Evolutionary conservation across 176 grass and related monocot species (phyloP).

Genomic region (Carex littledalei): DNA sequence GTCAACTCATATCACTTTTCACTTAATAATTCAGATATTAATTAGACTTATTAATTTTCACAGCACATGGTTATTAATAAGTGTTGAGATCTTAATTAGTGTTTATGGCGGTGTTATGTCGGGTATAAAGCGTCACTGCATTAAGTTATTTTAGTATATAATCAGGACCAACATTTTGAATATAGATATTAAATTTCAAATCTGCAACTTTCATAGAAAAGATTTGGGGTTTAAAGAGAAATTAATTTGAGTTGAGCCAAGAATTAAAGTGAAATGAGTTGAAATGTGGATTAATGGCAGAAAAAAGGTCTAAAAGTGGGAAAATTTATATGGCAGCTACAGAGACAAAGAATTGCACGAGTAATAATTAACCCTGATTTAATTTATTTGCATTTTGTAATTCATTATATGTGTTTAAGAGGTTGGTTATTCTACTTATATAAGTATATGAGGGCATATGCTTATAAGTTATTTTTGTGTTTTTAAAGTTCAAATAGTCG

Average conservation of each 20-base stretch:
- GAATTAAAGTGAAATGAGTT: background rate
- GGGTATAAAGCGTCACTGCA: no score
- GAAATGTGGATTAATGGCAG: slow-evolving; percentile 10
- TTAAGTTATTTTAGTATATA: no score
- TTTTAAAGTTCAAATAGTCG: no score
- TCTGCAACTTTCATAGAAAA: no score
- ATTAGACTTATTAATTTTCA: background rate
- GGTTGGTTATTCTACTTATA: no score
- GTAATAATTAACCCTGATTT: background rate
- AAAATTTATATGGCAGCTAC: background rate
- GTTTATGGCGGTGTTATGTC: no score
- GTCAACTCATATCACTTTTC: background rate
- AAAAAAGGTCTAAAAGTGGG: slow-evolving; percentile 1
- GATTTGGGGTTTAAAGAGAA: background rate
- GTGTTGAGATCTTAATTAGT: no score
- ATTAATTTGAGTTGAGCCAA: background rate
- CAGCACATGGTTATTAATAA: background rate
- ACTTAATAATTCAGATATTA: background rate
- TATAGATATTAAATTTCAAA: no score
- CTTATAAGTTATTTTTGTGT: no score
- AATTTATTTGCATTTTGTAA: background rate
- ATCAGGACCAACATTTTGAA: no score
- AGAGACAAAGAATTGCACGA: background rate
- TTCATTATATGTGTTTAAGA: background rate
- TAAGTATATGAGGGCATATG: no score